Evolutionary conservation across 2,329 filamentous ascomycete species (phyloP), one percentile per base, ranked within the genome.

Genomic region (Ilyonectria mors-panacis): DNA sequence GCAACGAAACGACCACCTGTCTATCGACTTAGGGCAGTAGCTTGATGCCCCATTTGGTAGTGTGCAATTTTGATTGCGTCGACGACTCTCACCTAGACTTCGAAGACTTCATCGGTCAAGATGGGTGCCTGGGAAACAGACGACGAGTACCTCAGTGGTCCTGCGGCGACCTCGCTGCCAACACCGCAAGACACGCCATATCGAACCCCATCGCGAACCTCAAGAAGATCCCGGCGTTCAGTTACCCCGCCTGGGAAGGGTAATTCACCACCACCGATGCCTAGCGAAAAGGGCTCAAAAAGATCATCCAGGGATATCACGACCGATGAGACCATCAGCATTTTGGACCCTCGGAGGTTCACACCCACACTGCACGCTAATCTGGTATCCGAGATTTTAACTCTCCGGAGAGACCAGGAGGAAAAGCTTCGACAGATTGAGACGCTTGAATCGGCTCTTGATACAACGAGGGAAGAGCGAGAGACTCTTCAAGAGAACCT

Each of bases 331-430:
- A 89, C 84, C 50, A 90, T 94, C 65, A 87, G 88, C 72, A 90
- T 94, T 23, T 85, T 98, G 33, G 96, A 99, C 77, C 94, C 96
- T 3, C 90, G 95, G 62, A 89, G 96, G 42, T 98, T 99, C 77
- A 99, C 96, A 0, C 96, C 96, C 1, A 98, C 95, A 0, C 84
- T 99, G 12, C 96, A 98, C 79, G 96, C 96, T 9, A 98, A 94
- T 56, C 85, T 99, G 7, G 95, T 99, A 1, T 95, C 95, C 0
- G 96, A 99, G 80, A 99, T 99, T 69, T 85, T 99, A 44, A 90
- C 91, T 2, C 83, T 99, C 56, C 90, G 95, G 23, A 88, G 96
- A 65, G 96, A 99, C 71, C 89, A 98, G 69, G 96, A 99, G 77
- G 94, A 93, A 47, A 98, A 97, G 81, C 88, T 92, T 50, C 93